Evolutionary conservation across 306 rosid genomes (phyloP), one percentile per base, ranked within the genome.

Genomic region (Gynostemma pentaphyllum): DNA sequence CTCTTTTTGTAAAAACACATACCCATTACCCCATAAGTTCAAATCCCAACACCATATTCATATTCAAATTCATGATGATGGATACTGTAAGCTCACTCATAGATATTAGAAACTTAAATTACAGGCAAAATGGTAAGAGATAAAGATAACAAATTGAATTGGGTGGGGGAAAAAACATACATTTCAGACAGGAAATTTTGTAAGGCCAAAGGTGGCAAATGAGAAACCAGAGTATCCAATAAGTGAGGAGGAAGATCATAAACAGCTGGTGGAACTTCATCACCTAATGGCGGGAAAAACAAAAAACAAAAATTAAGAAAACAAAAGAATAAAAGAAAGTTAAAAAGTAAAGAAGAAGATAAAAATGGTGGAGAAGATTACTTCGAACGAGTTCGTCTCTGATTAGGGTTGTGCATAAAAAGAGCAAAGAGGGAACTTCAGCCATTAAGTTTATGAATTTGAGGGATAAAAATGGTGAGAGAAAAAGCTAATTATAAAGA

Each of bases 121-220:
- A n/a, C 27, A 7, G 3, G 27, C 42, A 7, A 63, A 49, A 56
- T 37, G 28, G n/a, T 4, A 34, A 56, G 26, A 56, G 41, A 45
- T 9, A n/a, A n/a, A n/a, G 18, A 48, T 45, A 8, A 24, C 24
- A 28, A 24, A 9, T 24, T 28, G 27, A 45, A 5, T n/a, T 1
- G 41, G 42, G 63, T 4, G 24, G n/a, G 39, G n/a, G 2, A 9
- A 48, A 15, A 6, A 2, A 64, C 84, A 9, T 79, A 91, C 96
- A 74, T 22, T 16, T 80, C 68, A 16, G 51, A 67, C 22, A 77
- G 85, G 37, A 87, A 67, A 54, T 73, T 83, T 21, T 57, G 75
- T 66, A 91, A 68, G 4, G 74, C 73, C 59, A 83, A 4, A 27
- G 95, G 96, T 28, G 88, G 85, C 54, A 75, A 72, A 50, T 61